Conservation (phyloP, 306 rosid genomes). For the Canavalia gladiata region DNA sequence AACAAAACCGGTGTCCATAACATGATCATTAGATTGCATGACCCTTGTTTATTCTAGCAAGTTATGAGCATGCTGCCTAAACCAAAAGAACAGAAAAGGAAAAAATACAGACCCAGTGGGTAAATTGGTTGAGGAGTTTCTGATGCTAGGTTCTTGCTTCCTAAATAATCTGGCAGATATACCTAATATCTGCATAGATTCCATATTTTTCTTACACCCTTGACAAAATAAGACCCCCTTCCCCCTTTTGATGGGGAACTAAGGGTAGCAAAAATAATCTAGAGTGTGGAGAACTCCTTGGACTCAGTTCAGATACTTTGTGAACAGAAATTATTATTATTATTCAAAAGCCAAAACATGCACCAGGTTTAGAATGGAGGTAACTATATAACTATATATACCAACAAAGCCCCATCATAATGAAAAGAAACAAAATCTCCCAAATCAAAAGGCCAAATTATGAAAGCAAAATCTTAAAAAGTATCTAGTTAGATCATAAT, state of each 20-base stretch:
- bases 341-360: background rate
- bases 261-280: background rate
- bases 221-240: background rate
- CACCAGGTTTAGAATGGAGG: background rate
- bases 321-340: background rate
- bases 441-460: background rate
- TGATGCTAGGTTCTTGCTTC: conserved; percentile 3
- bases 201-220: conserved; percentile 1
- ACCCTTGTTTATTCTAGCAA: conserved; percentile 26
- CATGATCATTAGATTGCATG: conserved; percentile 29
- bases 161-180: background rate
- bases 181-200: background rate
- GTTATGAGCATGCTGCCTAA: conserved; percentile 12
- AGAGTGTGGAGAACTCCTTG: background rate
- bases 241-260: background rate
- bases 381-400: background rate
- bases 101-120: background rate
- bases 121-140: conserved; percentile 18
- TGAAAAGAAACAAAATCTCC: background rate
- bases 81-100: background rate
- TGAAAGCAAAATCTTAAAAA: background rate
- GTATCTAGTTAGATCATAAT: background rate
- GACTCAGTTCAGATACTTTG: background rate
- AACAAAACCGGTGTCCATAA: conserved; percentile 7
- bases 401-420: background rate